Conservation (phyloP, 1,284 basidiomycete species). For the Pascua guehoae region DNA sequence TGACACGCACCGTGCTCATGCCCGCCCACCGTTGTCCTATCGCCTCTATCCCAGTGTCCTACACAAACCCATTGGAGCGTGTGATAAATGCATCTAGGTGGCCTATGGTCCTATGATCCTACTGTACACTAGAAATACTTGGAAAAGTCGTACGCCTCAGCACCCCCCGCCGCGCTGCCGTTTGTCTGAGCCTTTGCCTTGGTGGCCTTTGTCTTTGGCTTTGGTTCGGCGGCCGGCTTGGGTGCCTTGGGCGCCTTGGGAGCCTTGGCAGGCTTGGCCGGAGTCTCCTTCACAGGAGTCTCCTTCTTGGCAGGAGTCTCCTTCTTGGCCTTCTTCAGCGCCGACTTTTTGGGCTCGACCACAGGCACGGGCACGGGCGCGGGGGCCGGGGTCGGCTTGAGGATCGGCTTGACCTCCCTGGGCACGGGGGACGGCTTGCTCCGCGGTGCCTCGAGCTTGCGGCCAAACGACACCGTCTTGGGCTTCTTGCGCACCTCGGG, state of each 20-base stretch:
- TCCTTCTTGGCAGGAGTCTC: slow-evolving; percentile 13
- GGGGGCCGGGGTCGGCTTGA: neutral
- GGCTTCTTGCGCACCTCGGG: slow-evolving; percentile 18
- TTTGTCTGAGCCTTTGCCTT: no score
- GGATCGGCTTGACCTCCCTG: slow-evolving; percentile 13
- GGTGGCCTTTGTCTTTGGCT: no score
- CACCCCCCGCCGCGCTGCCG: slow-evolving; percentile 2
- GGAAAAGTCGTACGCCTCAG: slow-evolving; percentile 30
- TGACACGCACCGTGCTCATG: no score
- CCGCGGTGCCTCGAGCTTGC: slow-evolving; percentile 24
- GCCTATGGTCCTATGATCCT: slow-evolving; percentile 1
- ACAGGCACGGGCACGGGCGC: neutral
- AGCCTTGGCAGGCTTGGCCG: slow-evolving; percentile 14
- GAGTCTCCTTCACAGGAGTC: neutral
- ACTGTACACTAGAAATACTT: slow-evolving; percentile 26
- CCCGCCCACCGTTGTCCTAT: no score
- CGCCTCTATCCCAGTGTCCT: no score
- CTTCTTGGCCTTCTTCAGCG: slow-evolving; percentile 1
- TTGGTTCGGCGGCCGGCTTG: no score
- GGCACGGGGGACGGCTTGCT: slow-evolving; percentile 3
- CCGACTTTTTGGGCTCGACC: slow-evolving; percentile 5
- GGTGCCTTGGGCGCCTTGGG: neutral
- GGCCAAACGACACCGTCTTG: slow-evolving; percentile 28
- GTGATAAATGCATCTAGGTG: no score
- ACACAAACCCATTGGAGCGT: no score